Percentiles rank a stretch among this genome's conserved stretches.
These are phyloP conservation scores for Penicillium sp. DNA, from an alignment of 2,329 filamentous ascomycete species.

Conservation along the genomic window DNA sequence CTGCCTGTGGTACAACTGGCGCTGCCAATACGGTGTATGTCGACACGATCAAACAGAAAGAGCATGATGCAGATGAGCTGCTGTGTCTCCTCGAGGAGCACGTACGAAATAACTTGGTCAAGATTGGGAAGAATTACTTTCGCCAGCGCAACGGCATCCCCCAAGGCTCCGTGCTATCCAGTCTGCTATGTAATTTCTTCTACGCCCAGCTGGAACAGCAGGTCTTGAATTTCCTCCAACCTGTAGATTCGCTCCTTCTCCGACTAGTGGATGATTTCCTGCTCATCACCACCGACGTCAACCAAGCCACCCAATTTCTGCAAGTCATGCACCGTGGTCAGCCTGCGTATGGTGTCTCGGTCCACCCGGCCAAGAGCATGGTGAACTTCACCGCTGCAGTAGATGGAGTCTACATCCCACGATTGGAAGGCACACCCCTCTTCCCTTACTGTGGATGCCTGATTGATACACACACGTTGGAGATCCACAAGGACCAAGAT, in stretches of 20 bases:
- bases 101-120: conserved; percentile 82
- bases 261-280: conserved; percentile 93
- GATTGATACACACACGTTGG: conserved; percentile 76
- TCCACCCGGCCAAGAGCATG: conserved; percentile 79
- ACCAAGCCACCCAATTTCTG: conserved; percentile 75
- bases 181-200: conserved; percentile 90
- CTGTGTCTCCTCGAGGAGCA: conserved; percentile 77
- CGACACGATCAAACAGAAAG: conserved; percentile 66
- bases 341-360: conserved; percentile 77
- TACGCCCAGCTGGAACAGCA: conserved; percentile 84
- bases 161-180: conserved; percentile 88
- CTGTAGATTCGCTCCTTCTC: conserved; percentile 70
- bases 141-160: conserved; percentile 88
- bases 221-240: conserved; percentile 69
- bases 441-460: conserved; percentile 90
- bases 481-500: conserved; percentile 72
- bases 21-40: conserved; percentile 76
- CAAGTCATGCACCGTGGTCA: conserved; percentile 79
- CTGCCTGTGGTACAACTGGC: conserved; percentile 52
- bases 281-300: conserved; percentile 74
- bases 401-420: conserved; percentile 59
- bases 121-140: conserved; percentile 86
- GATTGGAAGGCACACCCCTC: conserved; percentile 49
- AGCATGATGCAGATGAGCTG: conserved; percentile 64
- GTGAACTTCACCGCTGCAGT: conserved; percentile 78